Evolutionary conservation across 78 protist genomes (phyloP).

Genomic region (Carpediemonas membranifera): DNA sequence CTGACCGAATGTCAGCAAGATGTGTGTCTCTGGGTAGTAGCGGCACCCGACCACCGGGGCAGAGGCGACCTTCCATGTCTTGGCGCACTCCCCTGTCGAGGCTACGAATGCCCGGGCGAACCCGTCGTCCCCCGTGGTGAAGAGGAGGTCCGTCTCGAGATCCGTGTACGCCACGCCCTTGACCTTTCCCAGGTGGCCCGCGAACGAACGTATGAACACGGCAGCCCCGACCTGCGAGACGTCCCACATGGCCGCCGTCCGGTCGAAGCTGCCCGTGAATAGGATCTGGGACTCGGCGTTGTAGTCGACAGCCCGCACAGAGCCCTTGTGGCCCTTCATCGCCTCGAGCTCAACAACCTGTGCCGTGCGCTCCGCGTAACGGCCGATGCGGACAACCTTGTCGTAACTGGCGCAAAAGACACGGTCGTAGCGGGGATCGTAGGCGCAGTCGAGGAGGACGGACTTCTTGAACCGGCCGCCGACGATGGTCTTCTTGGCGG

Average conservation of each 20-base stretch:
- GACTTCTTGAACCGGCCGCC: too few species aligned
- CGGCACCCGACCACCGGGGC: not conserved
- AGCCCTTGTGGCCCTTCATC: not conserved
- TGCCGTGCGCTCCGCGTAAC: too few species aligned
- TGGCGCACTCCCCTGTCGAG: not conserved
- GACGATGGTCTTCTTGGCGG: too few species aligned
- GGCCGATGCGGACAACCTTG: too few species aligned
- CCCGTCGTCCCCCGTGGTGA: not conserved
- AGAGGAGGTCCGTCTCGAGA: not conserved
- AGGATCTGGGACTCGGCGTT: not conserved
- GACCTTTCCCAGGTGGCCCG: not conserved
- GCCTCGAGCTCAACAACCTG: too few species aligned
- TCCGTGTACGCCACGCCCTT: not conserved
- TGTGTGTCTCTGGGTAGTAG: not conserved
- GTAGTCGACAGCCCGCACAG: not conserved
- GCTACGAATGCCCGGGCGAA: not conserved
- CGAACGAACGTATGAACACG: too few species aligned
- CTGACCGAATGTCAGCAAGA: not conserved
- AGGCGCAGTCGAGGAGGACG: too few species aligned
- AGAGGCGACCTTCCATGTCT: not conserved
- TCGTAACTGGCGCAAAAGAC: too few species aligned
- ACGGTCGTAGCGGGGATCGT: too few species aligned
- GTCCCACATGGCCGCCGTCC: not conserved
- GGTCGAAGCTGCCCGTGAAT: not conserved
- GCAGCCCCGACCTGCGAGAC: not conserved